Evolutionary conservation across 768 basidiomycete species (phyloP).

Genomic region (Amanita molliuscula): DNA sequence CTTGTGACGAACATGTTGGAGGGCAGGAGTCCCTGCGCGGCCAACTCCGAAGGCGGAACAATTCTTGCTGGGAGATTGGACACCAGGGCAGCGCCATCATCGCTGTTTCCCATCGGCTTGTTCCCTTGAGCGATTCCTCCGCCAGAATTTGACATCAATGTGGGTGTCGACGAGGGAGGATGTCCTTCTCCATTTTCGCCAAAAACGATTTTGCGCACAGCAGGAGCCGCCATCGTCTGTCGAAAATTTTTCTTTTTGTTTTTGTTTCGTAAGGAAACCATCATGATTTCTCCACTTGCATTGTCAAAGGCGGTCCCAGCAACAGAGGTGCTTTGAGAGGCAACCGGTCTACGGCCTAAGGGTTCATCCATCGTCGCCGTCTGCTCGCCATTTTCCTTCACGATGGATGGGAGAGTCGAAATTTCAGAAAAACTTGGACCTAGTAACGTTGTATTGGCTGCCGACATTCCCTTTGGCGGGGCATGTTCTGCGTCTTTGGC

Average conservation of each 20-base stretch:
- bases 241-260: constrained; percentile 70
- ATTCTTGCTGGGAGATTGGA: neutral
- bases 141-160: neutral
- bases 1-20: constrained; percentile 4
- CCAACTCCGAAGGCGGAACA: constrained; percentile 1
- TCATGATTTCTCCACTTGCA: constrained; percentile 20
- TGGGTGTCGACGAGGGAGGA: neutral
- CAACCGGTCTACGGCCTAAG: neutral
- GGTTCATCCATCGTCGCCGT: neutral
- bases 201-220: constrained; percentile 48
- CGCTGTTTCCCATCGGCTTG: neutral
- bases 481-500: constrained; percentile 7
- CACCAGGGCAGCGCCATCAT: neutral
- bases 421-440: no score
- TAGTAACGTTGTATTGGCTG: constrained; percentile 30
- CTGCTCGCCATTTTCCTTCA: no score
- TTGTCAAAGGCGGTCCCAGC: constrained; percentile 8
- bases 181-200: constrained; percentile 9
- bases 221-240: constrained; percentile 30
- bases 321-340: neutral
- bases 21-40: neutral
- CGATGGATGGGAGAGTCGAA: no score
- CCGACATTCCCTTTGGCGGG: constrained; percentile 5
- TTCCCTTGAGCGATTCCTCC: neutral
- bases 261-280: constrained; percentile 58